These are phyloP conservation scores for Candida gorgasii DNA, from an alignment of 805 yeast genomes.

Conservation along the genomic window DNA sequence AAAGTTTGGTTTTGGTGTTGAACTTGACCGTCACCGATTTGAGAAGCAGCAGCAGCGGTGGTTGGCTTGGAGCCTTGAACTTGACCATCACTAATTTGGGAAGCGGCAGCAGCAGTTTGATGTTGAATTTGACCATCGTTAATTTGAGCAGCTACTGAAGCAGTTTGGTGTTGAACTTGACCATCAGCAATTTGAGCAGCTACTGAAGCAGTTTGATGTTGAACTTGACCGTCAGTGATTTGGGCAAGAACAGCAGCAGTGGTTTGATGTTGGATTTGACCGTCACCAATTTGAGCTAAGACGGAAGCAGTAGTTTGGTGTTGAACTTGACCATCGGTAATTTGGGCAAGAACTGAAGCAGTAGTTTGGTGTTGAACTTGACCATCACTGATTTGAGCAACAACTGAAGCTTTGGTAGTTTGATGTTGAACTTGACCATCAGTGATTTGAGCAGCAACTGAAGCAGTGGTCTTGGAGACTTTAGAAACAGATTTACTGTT, in stretches of 20 bases:
- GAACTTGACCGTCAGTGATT: conserved; percentile 38
- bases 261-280: conserved; percentile 48
- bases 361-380: conserved; percentile 56
- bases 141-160: conserved; percentile 24
- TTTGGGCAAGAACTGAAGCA: conserved; percentile 29
- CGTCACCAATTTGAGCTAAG: conserved; percentile 32
- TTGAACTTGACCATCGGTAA: conserved; percentile 49
- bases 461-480: conserved; percentile 17
- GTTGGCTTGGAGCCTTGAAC: conserved; percentile 25
- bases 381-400: conserved; percentile 27
- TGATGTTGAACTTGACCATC: conserved; percentile 38
- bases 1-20: conserved; percentile 21
- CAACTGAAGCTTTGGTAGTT: conserved; percentile 11
- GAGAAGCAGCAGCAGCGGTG: conserved; percentile 35
- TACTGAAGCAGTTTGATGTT: conserved; percentile 22
- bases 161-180: conserved; percentile 28
- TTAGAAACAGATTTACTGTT: conserved; percentile 21
- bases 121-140: conserved; percentile 36
- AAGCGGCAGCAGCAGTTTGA: conserved; percentile 20
- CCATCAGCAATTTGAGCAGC: conserved; percentile 31
- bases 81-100: conserved; percentile 34
- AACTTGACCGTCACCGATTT: conserved; percentile 36
- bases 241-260: conserved; percentile 30
- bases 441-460: conserved; percentile 27
- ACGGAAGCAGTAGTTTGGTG: conserved; percentile 43